A percentile compares a stretch with the other conserved stretches of the same genome.
phyloP scores from a whole-genome alignment of 139 green algal species.

The Zygnema circumcarinatum region DNA sequence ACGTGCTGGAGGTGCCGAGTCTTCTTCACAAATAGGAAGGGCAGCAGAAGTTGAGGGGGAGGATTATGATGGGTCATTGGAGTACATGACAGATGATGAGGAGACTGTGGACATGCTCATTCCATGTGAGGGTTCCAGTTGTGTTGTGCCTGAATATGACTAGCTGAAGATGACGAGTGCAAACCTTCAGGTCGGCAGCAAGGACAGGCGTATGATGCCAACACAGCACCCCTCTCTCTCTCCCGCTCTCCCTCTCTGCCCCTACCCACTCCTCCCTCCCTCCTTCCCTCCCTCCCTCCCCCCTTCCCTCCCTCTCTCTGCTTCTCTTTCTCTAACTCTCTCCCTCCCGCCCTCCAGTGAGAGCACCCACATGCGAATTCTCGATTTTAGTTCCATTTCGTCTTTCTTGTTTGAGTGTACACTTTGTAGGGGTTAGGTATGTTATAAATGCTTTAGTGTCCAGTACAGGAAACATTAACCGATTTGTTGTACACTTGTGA shows the following conservation, averaged over 20 bases:
- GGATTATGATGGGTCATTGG: background rate
- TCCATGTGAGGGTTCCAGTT: background rate
- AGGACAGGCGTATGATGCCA: no score
- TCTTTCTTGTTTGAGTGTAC: no score
- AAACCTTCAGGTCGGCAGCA: background rate
- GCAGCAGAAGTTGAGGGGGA: conserved; percentile 10
- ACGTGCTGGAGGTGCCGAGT: background rate
- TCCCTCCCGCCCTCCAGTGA: background rate
- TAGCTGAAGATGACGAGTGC: background rate
- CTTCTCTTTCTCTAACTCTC: background rate
- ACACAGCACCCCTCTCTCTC: no score
- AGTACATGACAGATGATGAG: background rate
- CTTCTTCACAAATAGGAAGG: background rate
- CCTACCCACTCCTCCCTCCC: background rate
- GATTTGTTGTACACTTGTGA: no score
- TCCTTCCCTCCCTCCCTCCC: background rate
- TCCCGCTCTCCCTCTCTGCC: background rate
- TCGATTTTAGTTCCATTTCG: conserved; percentile 3
- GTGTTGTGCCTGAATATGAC: background rate
- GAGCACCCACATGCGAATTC: background rate
- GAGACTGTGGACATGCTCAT: background rate
- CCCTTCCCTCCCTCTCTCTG: background rate
- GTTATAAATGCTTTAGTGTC: no score
- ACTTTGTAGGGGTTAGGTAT: no score
- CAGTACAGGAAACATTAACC: no score